These are phyloP conservation scores for Triadica sebifera DNA, from an alignment of 345 rosid genomes.

Conservation along the genomic window DNA sequence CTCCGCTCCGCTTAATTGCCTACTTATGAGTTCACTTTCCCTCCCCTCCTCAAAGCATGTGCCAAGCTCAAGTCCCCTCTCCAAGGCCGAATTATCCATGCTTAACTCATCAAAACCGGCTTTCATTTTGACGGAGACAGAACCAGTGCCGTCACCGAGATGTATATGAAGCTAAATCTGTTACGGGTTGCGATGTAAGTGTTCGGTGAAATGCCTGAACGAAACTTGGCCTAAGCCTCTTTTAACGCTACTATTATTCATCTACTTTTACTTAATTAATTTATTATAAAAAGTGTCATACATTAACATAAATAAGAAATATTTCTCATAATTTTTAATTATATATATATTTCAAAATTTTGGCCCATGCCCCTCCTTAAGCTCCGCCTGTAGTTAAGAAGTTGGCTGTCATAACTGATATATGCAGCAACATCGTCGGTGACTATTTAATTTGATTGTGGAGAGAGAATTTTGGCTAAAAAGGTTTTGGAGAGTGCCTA, in stretches of 20 bases:
- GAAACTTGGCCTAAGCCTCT: slow-evolving; percentile 40
- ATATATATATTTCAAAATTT: no score
- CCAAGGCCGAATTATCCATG: slow-evolving; percentile 50
- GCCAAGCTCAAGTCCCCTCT: slow-evolving; percentile 42
- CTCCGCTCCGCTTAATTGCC: slow-evolving; percentile 32
- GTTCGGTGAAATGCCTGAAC: slow-evolving; percentile 44
- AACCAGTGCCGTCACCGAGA: slow-evolving; percentile 40
- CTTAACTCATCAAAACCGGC: slow-evolving; percentile 49
- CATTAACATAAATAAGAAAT: no score
- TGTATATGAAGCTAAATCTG: slow-evolving; percentile 46
- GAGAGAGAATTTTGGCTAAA: slow-evolving; percentile 39
- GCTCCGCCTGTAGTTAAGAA: no score
- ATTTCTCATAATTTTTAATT: no score
- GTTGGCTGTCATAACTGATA: slow-evolving; percentile 47
- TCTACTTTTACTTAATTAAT: no score
- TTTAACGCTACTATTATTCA: slow-evolving; percentile 45
- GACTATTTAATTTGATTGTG: slow-evolving; percentile 44
- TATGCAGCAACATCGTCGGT: slow-evolving; percentile 60
- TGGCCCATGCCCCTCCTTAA: no score
- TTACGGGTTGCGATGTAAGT: slow-evolving; percentile 33
- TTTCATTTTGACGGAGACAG: slow-evolving; percentile 37
- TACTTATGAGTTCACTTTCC: slow-evolving; percentile 52
- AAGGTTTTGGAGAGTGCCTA: slow-evolving; percentile 45
- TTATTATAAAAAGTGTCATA: no score
- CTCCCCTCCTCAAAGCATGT: slow-evolving; percentile 67